Evolutionary conservation across 2,329 filamentous ascomycete species (phyloP), one percentile per base, ranked within the genome.

Genomic region (Paracorniculantispora psalliotae): DNA sequence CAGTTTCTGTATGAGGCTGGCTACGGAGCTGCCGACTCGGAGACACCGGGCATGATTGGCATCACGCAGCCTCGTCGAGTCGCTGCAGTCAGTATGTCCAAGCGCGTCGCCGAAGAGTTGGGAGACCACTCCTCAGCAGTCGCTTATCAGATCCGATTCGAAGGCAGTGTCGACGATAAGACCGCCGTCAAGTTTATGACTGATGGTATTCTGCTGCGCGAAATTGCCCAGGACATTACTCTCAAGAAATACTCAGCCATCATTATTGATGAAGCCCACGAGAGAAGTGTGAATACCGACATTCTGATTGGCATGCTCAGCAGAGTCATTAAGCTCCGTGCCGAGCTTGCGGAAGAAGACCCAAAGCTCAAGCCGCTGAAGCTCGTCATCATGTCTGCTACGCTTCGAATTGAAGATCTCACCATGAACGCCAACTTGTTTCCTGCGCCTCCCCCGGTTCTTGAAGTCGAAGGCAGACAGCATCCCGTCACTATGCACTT

Each of bases 171-270:
- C 1, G 85, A 86, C 51, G 79, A 86, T 28, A 88, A 91, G 55
- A 99, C 94, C 0, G 89, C 91, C 6, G 85, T 99, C 71, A 99
- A 99, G 72, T 99, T 97, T 75, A 97, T 99, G 92, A 99, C 94
- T 0, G 94, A 99, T 72, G 94, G 94, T 81, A 92, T 99, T 28
- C 78, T 99, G 61, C 81, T 99, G 10, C 87, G 94, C 59, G 94
- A 99, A 73, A 88, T 97, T 57, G 87, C 90, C 0, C 87, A 94
- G 64, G 94, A 99, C 69, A 91, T 97, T 68, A 82, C 91, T 0
- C 76, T 99, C 47, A 85, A 82, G 52, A 96, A 96, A 66, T 99
- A 99, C 72, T 97, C 93, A 0, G 90, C 89, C 15, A 90, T 99
- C 55, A 84, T 99, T 51, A 93, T 99, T 61, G 94, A 99, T 67